These are phyloP conservation scores for Carex kokanica DNA, from an alignment of 176 grass and related monocot genomes.

Conservation along the genomic window DNA sequence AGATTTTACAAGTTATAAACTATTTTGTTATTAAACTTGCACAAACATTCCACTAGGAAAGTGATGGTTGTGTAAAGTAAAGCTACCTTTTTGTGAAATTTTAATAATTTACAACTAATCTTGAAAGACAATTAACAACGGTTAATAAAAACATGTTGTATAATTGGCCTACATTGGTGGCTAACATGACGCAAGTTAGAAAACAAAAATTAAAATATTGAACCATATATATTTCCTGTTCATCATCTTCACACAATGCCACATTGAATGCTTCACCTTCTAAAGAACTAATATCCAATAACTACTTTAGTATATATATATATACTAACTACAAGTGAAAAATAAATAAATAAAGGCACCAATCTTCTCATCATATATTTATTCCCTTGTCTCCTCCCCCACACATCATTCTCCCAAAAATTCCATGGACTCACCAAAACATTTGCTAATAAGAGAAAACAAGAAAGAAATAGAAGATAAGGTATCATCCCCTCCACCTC, in stretches of 20 bases:
- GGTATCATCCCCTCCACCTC: conserved; percentile 15
- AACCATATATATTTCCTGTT: not conserved
- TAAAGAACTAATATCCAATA: conserved; percentile 14
- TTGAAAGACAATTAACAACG: not conserved
- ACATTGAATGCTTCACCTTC: conserved; percentile 22
- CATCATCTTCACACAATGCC: conserved; percentile 1
- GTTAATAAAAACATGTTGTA: not conserved
- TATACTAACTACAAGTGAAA: conserved; percentile 4
- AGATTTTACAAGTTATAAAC: not conserved
- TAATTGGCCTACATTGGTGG: not conserved
- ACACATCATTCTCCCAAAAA: conserved; percentile 9
- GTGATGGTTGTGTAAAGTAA: not conserved
- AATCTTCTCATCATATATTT: conserved; percentile 32
- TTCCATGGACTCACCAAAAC: conserved; percentile 44
- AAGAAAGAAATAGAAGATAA: conserved; percentile 27
- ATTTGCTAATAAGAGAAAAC: conserved; percentile 24
- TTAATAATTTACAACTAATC: not conserved
- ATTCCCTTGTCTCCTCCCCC: conserved; percentile 30
- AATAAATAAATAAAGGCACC: not conserved
- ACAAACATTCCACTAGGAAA: conserved; percentile 16
- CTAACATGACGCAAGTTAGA: conserved; percentile 6
- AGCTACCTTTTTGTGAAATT: not conserved
- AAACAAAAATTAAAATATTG: not conserved
- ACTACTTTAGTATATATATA: not conserved
- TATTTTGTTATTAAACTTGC: not conserved